Evolutionary conservation across 1,284 basidiomycete genomes (phyloP), one percentile per base, ranked within the genome.

Genomic region (Ceratorhiza oryzae-sativae): DNA sequence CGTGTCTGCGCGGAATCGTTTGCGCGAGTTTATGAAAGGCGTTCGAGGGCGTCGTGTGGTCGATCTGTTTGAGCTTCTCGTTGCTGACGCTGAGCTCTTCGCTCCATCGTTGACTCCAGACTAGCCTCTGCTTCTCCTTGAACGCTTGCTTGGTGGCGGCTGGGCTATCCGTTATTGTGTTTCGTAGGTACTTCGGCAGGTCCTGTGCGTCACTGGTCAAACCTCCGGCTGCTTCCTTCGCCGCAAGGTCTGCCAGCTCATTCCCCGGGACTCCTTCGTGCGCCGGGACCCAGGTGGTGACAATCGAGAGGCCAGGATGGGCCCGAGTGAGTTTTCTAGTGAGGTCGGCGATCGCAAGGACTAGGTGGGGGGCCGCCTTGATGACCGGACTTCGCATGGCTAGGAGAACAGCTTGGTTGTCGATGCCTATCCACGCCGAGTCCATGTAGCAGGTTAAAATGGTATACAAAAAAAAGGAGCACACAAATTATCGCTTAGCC

Each of bases 261-360:
- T 75, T 75, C 1, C 74, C 73, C 15, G 51, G 39, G 27, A 72
- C 49, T 5, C 56, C 73, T 20, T 55, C 48, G 41, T 75, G 74
- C 2, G 73, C 73, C n/a, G 73, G 73, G 0, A 73, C 36, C 73
- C 73, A 74, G 1, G 36, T 20, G 6, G 73, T n/a, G 5, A 8
- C 18, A n/a, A 49, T n/a, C 18, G 18, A 25, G 6, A 49, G 48
- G 6, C 48, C 48, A 5, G 25, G 18, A 25, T 49, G 48, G 8
- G n/a, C 5, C 8, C 25, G n/a, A 5, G 8, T n/a, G 6, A 25
- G n/a, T 49, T 25, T 6, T 20, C 18, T n/a, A 8, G 25, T 49
- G n/a, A 49, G 48, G n/a, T n/a, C n/a, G 6, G 18, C 48, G 8
- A 49, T n/a, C 8, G 48, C 48, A 5, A 25, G 8, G 5, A 49